These are phyloP conservation scores for Tylopilus cervinicoccineus DNA, from an alignment of 768 basidiomycete genomes.

Conservation along the genomic window DNA sequence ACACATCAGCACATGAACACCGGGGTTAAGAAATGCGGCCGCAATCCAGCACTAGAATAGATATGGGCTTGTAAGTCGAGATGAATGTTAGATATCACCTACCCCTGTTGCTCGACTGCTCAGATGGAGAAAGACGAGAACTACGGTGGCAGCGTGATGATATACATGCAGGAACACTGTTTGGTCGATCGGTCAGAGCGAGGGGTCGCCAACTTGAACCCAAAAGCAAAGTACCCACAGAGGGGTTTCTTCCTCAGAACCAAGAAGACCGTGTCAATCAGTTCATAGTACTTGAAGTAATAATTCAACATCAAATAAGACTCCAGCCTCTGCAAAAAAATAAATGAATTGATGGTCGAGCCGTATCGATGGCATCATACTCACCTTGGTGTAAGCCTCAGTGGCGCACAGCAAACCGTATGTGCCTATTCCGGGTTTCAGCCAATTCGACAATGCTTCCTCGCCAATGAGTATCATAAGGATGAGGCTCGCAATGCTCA, in stretches of 20 bases:
- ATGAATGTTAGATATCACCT: constrained; percentile 28
- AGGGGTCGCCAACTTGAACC: not conserved
- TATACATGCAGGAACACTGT: constrained; percentile 94
- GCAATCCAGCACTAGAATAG: constrained; percentile 80
- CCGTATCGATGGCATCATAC: constrained; percentile 26
- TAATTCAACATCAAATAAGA: constrained; percentile 98
- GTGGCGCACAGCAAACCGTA: constrained; percentile 72
- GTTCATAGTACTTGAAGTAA: constrained; percentile 90
- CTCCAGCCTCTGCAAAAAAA: constrained; percentile 62
- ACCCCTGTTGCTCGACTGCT: constrained; percentile 88
- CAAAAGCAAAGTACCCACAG: constrained; percentile 45
- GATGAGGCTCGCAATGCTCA: constrained; percentile 74
- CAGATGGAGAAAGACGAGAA: constrained; percentile 89
- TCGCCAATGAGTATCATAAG: constrained; percentile 81
- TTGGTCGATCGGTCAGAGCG: not conserved
- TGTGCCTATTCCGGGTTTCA: constrained; percentile 68
- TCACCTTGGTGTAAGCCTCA: constrained; percentile 78
- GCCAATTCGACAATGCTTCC: constrained; percentile 78
- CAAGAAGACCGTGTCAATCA: constrained; percentile 92
- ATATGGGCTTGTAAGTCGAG: not conserved
- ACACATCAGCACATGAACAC: constrained; percentile 97
- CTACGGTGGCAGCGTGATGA: constrained; percentile 93
- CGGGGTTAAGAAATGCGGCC: constrained; percentile 81
- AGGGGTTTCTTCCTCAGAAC: constrained; percentile 96
- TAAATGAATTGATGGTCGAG: not conserved